Conservation (phyloP, 1,284 basidiomycete species). For the Coriolopsis trogii region DNA sequence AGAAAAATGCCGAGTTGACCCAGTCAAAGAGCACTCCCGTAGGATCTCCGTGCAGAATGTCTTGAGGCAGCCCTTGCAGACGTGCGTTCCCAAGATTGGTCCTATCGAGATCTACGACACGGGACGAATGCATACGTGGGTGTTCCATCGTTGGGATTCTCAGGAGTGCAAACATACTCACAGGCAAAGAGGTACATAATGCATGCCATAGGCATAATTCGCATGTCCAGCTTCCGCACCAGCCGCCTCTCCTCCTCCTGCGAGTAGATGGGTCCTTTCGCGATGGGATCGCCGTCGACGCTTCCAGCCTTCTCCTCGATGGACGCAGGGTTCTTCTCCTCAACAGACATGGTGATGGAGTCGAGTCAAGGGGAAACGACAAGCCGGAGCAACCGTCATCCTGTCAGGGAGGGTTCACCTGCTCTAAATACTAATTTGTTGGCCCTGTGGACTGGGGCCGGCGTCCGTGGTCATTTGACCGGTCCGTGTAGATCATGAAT, state of each 20-base stretch:
- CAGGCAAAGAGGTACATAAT: constrained; percentile 77
- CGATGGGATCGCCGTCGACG: neutral
- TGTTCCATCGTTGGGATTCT: neutral
- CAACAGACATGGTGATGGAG: constrained; percentile 15
- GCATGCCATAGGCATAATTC: constrained; percentile 73
- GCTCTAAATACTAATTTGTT: too few species aligned
- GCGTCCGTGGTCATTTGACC: too few species aligned
- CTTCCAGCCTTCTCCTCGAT: constrained; percentile 5
- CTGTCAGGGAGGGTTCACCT: too few species aligned
- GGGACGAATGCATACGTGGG: too few species aligned
- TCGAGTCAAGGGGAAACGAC: too few species aligned
- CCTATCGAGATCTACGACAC: constrained; percentile 64
- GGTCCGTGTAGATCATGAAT: too few species aligned
- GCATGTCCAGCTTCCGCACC: constrained; percentile 64
- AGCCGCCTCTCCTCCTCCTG: constrained; percentile 54
- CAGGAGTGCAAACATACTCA: constrained; percentile 36
- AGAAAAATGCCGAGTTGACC: constrained; percentile 75
- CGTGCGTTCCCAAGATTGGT: constrained; percentile 79
- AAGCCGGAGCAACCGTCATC: too few species aligned
- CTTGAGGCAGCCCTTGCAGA: constrained; percentile 66
- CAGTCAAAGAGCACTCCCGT: constrained; percentile 71
- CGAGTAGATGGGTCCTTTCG: constrained; percentile 2
- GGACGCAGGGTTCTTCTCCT: constrained; percentile 12
- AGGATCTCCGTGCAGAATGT: constrained; percentile 66
- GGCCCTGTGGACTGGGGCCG: too few species aligned